Evolutionary conservation across 2,329 filamentous ascomycete species (phyloP), one percentile per base, ranked within the genome.

Genomic region (Exophiala sp.): DNA sequence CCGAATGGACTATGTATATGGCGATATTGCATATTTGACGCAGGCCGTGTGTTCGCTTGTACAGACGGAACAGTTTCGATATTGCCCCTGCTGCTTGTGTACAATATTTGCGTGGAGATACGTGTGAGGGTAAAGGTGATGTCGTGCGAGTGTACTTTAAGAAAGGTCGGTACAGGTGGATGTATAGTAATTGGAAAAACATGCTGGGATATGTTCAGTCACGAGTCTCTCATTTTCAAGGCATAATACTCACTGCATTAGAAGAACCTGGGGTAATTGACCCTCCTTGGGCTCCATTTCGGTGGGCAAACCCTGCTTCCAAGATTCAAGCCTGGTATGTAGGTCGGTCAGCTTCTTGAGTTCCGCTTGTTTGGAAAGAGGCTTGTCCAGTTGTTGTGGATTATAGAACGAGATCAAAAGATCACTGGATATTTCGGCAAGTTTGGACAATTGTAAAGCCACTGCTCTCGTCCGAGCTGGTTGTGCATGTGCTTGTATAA

Each of bases 21-120:
- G 88, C 91, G 64, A 97, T 90, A 66, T 97, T 97, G 73, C 89
- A 95, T 33, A 99, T 96, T 68, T 97, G 92, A 3, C 90, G 85
- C 10, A 97, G 74, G 8, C 92, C 90, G 70, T 96, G 95, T 1
- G 86, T 86, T 62, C 92, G 89, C 70, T 95, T 96, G 73, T 97
- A 99, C 1, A 96, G 75, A 0, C 94, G 85, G 74, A 96, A 86
- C n/a, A 96, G 76, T 66, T 96, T 97, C 0, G 91, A 96, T 51
- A 97, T 94, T 60, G 86, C 85, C 1, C 86, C 85, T 0, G 94
- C 92, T 49, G 94, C 91, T 65, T 92, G 88, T 0, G 91, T 94
- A 72, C 92, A 96, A 50, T 95, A 84, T 62, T 91, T 90, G 14
- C 92, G 84, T 0, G 94, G 92, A 6, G 91, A 96, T 14, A 96